A percentile compares a stretch with the other conserved stretches of the same genome.
phyloP scores from a whole-genome alignment of 768 basidiomycete genomes.

The Termitomyces sp. region DNA sequence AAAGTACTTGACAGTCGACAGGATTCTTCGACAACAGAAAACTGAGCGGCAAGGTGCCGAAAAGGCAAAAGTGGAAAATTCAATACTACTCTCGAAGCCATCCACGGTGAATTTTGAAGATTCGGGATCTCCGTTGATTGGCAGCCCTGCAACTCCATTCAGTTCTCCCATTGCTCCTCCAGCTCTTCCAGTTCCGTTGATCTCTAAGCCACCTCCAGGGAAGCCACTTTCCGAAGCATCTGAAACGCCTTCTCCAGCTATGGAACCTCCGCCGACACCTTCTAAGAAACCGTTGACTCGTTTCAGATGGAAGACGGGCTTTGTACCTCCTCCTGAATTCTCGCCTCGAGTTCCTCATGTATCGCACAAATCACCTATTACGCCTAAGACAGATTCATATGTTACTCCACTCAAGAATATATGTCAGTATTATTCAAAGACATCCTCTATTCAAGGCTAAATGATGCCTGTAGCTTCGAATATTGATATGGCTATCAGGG shows the following conservation, averaged over 20 bases:
- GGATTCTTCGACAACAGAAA: constrained; percentile 82
- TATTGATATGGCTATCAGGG: constrained; percentile 65
- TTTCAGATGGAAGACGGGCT: constrained; percentile 5
- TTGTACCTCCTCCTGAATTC: constrained; percentile 6
- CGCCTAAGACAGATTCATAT: constrained; percentile 10
- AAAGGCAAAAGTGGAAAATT: constrained; percentile 29
- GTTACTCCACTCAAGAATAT: constrained; percentile 39
- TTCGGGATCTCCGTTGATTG: neutral
- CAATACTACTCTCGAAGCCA: constrained; percentile 21
- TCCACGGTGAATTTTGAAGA: neutral
- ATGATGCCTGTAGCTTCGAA: constrained; percentile 41
- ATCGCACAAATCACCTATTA: constrained; percentile 7
- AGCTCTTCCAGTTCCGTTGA: neutral
- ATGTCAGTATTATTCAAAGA: constrained; percentile 21
- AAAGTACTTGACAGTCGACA: constrained; percentile 54
- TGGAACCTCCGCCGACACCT: constrained; percentile 2
- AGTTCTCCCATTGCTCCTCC: constrained; percentile 3
- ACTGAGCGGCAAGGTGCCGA: constrained; percentile 56
- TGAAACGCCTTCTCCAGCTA: neutral
- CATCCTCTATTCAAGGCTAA: neutral
- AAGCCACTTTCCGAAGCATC: constrained; percentile 1
- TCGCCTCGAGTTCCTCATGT: constrained; percentile 12
- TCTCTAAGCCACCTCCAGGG: constrained; percentile 3
- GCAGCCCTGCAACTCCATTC: constrained; percentile 8
- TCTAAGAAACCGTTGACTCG: constrained; percentile 8